A percentile compares a stretch with the other conserved stretches of the same genome.
Evolutionary conservation across 306 rosid genomes (phyloP).

Genomic region (Lathyrus oleraceus): DNA sequence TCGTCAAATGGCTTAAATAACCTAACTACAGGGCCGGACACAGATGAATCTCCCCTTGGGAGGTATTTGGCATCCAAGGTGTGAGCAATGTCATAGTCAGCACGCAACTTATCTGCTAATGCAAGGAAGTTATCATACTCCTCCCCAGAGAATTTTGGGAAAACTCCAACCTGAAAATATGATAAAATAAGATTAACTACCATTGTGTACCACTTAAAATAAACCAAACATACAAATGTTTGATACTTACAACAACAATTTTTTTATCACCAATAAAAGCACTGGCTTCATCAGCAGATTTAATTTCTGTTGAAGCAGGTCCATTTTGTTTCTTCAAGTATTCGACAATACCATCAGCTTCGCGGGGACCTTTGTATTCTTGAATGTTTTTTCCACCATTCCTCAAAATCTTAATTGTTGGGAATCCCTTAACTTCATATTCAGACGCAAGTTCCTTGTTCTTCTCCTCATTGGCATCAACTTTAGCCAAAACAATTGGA

Average conservation of each 20-base stretch:
- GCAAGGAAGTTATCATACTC: slow-evolving; percentile 62
- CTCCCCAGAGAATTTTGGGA: slow-evolving; percentile 77
- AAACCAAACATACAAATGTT: slow-evolving; percentile 4
- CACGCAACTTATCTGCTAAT: slow-evolving; percentile 76
- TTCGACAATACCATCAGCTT: slow-evolving; percentile 80
- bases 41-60: slow-evolving; percentile 88
- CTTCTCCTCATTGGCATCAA: slow-evolving; percentile 71
- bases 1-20: slow-evolving; percentile 95
- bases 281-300: slow-evolving; percentile 65
- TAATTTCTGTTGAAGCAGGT: slow-evolving; percentile 75
- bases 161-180: slow-evolving; percentile 74
- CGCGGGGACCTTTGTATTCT: slow-evolving; percentile 93
- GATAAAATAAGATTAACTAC: neutral
- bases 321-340: slow-evolving; percentile 87
- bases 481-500: slow-evolving; percentile 72
- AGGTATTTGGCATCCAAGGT: slow-evolving; percentile 78
- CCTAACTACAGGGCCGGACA: slow-evolving; percentile 72
- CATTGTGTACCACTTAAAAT: neutral
- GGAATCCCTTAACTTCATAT: slow-evolving; percentile 68
- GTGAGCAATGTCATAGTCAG: slow-evolving; percentile 87
- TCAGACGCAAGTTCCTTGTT: slow-evolving; percentile 62
- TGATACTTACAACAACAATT: slow-evolving; percentile 65
- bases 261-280: slow-evolving; percentile 58
- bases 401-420: slow-evolving; percentile 83
- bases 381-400: slow-evolving; percentile 75